These are phyloP conservation scores for Aspergillus eucalypticola DNA, from an alignment of 2,329 filamentous ascomycete species.

Conservation along the genomic window DNA sequence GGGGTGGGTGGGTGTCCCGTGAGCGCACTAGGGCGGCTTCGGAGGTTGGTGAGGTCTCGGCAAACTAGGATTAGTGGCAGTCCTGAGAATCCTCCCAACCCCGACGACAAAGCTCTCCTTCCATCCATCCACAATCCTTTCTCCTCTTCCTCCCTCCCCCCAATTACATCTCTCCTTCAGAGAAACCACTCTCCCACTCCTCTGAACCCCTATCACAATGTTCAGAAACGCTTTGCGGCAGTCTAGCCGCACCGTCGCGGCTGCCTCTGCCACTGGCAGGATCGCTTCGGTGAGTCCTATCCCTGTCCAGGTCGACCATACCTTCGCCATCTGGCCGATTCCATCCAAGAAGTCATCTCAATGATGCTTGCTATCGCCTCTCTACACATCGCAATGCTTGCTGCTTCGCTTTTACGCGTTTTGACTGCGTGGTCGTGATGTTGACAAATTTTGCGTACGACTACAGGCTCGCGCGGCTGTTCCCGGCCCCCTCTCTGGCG, in stretches of 20 bases:
- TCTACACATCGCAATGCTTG: constrained; percentile 24
- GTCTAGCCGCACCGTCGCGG: constrained; percentile 91
- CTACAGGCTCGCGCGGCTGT: constrained; percentile 79
- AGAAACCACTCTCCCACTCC: constrained; percentile 46
- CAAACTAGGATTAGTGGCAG: constrained; percentile 43
- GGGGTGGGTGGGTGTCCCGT: constrained; percentile 23
- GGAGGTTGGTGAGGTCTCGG: constrained; percentile 39
- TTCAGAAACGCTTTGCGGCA: constrained; percentile 98
- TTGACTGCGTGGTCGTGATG: constrained; percentile 50
- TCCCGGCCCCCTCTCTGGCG: constrained; percentile 73
- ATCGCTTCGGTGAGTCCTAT: constrained; percentile 85
- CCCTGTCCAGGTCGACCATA: constrained; percentile 43
- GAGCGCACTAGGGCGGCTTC: constrained; percentile 41
- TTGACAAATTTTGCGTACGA: constrained; percentile 45
- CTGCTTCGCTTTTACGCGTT: constrained; percentile 24
- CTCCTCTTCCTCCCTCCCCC: constrained; percentile 41
- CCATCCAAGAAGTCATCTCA: constrained; percentile 38
- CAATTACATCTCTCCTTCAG: constrained; percentile 46
- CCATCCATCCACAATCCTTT: constrained; percentile 46
- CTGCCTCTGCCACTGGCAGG: constrained; percentile 88
- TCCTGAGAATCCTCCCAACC: constrained; percentile 43
- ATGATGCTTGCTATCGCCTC: constrained; percentile 30
- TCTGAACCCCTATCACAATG: constrained; percentile 64
- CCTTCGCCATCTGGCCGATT: constrained; percentile 32
- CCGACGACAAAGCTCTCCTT: constrained; percentile 46